Conservation (phyloP, 2,329 filamentous ascomycete species). For the Alternaria brassicicola region DNA sequence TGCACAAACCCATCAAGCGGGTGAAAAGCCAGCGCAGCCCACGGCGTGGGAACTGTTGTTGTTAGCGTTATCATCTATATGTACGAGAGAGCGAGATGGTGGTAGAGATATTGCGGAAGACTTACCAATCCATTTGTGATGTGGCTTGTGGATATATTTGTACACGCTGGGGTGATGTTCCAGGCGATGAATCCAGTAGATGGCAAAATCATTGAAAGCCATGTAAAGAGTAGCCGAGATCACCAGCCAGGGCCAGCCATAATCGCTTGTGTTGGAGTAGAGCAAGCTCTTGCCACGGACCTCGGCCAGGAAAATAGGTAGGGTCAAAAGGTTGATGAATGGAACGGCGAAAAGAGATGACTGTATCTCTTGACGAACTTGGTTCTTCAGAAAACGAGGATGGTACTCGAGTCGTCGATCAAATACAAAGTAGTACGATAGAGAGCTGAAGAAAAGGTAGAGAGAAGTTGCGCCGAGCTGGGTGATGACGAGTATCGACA, state of each 20-base stretch:
- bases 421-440: conserved; percentile 9
- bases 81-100: not conserved
- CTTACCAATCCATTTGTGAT: conserved; percentile 15
- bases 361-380: conserved; percentile 9
- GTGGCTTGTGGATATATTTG: conserved; percentile 14
- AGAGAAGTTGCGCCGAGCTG: conserved; percentile 10
- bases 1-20: conserved; percentile 10
- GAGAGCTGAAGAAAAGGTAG: conserved; percentile 11
- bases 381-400: conserved; percentile 12
- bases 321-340: conserved; percentile 10
- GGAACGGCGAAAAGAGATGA: conserved; percentile 9
- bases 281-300: conserved; percentile 11
- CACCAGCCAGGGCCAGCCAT: conserved; percentile 10
- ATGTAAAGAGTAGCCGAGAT: conserved; percentile 6
- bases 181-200: conserved; percentile 14
- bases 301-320: conserved; percentile 7
- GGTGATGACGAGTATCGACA: conserved; percentile 10
- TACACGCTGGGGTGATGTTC: conserved; percentile 13
- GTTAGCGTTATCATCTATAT: not conserved
- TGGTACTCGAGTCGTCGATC: conserved; percentile 14
- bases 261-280: conserved; percentile 4
- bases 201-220: conserved; percentile 12
- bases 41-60: conserved; percentile 8
- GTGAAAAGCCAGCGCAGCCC: conserved; percentile 14
- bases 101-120: not conserved